Evolutionary conservation across 495 filamentous ascomycete genomes (phyloP), one percentile per base, ranked within the genome.

Genomic region (Penicillium parvum): DNA sequence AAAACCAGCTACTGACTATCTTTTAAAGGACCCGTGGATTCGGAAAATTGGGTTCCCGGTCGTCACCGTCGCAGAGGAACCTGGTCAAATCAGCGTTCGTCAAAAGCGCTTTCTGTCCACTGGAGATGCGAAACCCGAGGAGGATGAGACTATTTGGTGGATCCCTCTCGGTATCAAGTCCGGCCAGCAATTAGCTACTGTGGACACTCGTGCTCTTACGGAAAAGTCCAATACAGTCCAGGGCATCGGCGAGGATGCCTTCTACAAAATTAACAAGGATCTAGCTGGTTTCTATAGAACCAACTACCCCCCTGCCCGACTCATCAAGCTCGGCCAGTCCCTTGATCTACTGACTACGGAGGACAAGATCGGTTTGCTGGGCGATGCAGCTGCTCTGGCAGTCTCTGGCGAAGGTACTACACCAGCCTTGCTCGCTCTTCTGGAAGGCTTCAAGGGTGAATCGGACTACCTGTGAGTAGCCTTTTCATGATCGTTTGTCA

Each of bases 101-200:
- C 92, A 98, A 65, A 81, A 73, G 30, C 84, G 92, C 43, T 98
- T 95, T 74, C 72, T 98, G 11, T 84, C 82, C 28, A 90, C 88
- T 20, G 92, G 92, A 10, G 92, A 97, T 61, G 84, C 85, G 32
- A 95, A 88, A 58, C 81, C 88, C 4, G 82, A 89, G 54, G 92
- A 98, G 39, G 89, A 98, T 61, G 63, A 85, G 58, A 95, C 88
- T 2, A 81, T 76, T n/a, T 98, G 92, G 92, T 96, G 92, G 90
- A 78, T 96, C 52, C 92, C 92, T 12, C 75, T 97, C 10, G 83
- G 84, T 16, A 69, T 98, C 32, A 84, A 82, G 55, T 76, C 79
- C 7, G 76, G 68, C 11, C 35, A 64, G 40, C 41, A 67, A 37
- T 43, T 68, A 38, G 46, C 63, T 18, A 54, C 55, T 28, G 48